These are phyloP conservation scores for Nicotiana otophora DNA, from an alignment of 257 asterid genomes.

Conservation along the genomic window DNA sequence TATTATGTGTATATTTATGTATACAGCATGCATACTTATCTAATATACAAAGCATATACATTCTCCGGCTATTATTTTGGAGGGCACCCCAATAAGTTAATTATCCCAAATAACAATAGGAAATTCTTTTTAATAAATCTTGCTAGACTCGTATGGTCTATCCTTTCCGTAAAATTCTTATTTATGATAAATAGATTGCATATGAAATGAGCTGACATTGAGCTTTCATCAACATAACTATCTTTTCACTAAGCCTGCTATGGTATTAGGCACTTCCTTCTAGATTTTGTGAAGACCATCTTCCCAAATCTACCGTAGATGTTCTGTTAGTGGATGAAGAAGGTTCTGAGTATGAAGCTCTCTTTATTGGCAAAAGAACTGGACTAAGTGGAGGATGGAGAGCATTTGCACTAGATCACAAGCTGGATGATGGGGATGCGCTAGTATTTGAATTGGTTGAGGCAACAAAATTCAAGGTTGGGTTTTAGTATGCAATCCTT, in stretches of 20 bases:
- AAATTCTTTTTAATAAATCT: no score
- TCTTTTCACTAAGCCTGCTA: neutral
- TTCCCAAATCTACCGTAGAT: conserved; percentile 51
- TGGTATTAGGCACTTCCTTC: conserved; percentile 66
- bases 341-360: conserved; percentile 49
- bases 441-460: conserved; percentile 63
- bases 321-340: conserved; percentile 59
- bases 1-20: no score
- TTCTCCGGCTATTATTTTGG: no score
- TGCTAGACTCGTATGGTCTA: neutral
- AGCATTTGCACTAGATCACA: conserved; percentile 81
- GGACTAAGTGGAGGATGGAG: conserved; percentile 98
- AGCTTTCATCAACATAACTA: neutral
- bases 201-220: neutral
- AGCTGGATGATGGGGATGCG: conserved; percentile 90
- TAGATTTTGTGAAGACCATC: conserved; percentile 53
- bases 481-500: neutral
- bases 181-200: no score
- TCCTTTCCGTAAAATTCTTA: neutral
- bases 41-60: no score
- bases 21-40: no score
- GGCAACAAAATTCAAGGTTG: conserved; percentile 75
- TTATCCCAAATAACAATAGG: no score
- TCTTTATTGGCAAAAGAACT: conserved; percentile 57
- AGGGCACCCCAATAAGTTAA: no score